Conservation (phyloP, 2,329 filamentous ascomycete species). For the Colletotrichum trifolii region DNA sequence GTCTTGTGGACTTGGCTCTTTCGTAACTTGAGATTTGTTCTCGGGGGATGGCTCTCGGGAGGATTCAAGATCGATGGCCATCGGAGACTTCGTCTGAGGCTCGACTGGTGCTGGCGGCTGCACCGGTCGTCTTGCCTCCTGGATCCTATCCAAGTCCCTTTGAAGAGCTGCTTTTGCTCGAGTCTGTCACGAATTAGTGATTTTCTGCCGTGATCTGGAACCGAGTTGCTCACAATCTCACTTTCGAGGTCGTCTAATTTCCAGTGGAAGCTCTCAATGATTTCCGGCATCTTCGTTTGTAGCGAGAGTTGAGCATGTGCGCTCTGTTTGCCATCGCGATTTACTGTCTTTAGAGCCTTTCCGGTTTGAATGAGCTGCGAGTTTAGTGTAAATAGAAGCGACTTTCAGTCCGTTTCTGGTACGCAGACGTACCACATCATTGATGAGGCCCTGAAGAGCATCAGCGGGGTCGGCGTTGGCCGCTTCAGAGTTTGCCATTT, state of each 20-base stretch:
- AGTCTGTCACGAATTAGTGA: conserved; percentile 46
- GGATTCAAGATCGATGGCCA: conserved; percentile 50
- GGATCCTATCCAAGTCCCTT: conserved; percentile 61
- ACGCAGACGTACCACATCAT: conserved; percentile 61
- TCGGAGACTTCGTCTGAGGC: conserved; percentile 49
- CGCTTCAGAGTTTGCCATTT: conserved; percentile 26
- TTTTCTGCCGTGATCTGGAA: neutral
- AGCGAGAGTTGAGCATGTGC: conserved; percentile 47
- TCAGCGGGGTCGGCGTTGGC: conserved; percentile 48
- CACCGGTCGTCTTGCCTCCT: conserved; percentile 39
- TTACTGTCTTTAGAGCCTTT: conserved; percentile 63
- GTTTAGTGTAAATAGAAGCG: neutral
- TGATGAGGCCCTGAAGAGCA: conserved; percentile 63
- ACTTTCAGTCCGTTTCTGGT: neutral
- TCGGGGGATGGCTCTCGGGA: conserved; percentile 39
- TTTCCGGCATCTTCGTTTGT: conserved; percentile 58
- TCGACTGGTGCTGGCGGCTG: conserved; percentile 44
- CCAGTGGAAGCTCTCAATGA: conserved; percentile 61
- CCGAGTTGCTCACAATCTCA: conserved; percentile 61
- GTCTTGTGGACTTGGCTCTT: conserved; percentile 26
- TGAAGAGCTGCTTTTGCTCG: conserved; percentile 66
- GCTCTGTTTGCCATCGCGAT: conserved; percentile 51
- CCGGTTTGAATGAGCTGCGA: conserved; percentile 68
- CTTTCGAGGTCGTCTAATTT: conserved; percentile 67
- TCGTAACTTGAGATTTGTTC: conserved; percentile 7